A percentile compares a stretch with the other conserved stretches of the same genome.
These are phyloP conservation scores for Trypethelium eluteriae DNA, from an alignment of 495 filamentous ascomycete genomes.

Conservation along the genomic window DNA sequence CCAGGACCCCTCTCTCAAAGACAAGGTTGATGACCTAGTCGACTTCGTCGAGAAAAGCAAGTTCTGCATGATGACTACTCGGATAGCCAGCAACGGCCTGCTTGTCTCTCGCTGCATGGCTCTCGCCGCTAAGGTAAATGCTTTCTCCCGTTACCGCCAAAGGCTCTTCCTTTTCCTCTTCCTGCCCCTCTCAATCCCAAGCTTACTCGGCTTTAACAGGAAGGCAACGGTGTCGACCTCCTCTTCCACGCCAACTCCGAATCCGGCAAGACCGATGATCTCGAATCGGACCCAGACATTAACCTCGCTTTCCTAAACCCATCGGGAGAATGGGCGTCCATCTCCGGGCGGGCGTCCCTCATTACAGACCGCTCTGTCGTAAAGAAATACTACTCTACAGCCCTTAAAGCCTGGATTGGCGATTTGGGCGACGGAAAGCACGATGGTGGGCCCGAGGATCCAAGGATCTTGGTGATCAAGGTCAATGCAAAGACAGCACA, in stretches of 20 bases:
- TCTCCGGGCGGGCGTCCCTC: slow-evolving; percentile 64
- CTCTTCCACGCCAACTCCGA: slow-evolving; percentile 93
- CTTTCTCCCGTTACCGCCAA: neutral
- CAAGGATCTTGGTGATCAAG: slow-evolving; percentile 65
- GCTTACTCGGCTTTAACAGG: slow-evolving; percentile 40
- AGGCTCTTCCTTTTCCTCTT: neutral
- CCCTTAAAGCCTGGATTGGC: slow-evolving; percentile 80
- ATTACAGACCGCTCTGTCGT: slow-evolving; percentile 59
- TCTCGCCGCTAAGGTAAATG: slow-evolving; percentile 65
- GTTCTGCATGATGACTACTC: slow-evolving; percentile 71
- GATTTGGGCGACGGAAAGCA: slow-evolving; percentile 85
- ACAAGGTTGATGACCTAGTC: slow-evolving; percentile 71
- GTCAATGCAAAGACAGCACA: slow-evolving; percentile 56
- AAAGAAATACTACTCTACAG: slow-evolving; percentile 67
- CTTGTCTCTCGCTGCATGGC: slow-evolving; percentile 85
- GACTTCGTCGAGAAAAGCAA: slow-evolving; percentile 62
- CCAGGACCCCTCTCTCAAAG: slow-evolving; percentile 53
- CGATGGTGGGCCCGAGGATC: slow-evolving; percentile 73
- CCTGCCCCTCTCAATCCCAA: slow-evolving; percentile 2
- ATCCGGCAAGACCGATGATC: slow-evolving; percentile 83
- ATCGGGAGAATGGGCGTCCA: slow-evolving; percentile 70
- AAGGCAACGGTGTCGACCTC: slow-evolving; percentile 72
- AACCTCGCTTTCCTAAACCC: slow-evolving; percentile 81
- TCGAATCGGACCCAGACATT: slow-evolving; percentile 63
- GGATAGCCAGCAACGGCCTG: slow-evolving; percentile 48